Evolutionary conservation across 371 early-diverging fungal species (phyloP), one percentile per base, ranked within the genome.

Genomic region (Choanephora cucurbitarum): DNA sequence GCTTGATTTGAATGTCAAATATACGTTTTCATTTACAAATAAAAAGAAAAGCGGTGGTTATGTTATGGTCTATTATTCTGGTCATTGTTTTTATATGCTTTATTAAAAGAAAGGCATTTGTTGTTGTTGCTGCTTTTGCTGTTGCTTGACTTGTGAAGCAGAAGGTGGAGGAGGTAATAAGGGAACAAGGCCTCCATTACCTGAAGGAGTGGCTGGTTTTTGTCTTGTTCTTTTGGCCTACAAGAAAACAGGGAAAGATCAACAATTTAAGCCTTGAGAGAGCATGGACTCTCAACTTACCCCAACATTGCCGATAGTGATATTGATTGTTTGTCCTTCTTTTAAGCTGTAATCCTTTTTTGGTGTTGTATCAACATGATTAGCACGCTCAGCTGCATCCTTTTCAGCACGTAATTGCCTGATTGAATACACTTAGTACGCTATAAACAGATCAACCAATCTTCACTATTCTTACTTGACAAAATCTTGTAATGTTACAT

Each of bases 401-500:
- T 83, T 79, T 58, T 82, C 84, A 7, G 83, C 84, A 18, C 77
- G 73, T 18, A 87, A 52, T 56, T 86, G 86, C 53, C 89, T 88
- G 64, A 32, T 28, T 23, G 15, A 44, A 43, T n/a, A n/a, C n/a
- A n/a, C n/a, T n/a, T n/a, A n/a, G n/a, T n/a, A n/a, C n/a, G n/a
- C n/a, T n/a, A n/a, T n/a, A n/a, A n/a, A n/a, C n/a, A n/a, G n/a
- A n/a, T n/a, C n/a, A n/a, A n/a, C n/a, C n/a, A n/a, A n/a, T n/a
- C n/a, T n/a, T 50, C 22, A 8, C 22, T 19, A 15, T 14, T 43
- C 70, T 59, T 70, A 88, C 89, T 85, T 87, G 58, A 69, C 64
- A 64, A 83, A 89, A 69, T 94, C 95, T 71, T 94, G 94, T 9
- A 96, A 67, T 1, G 93, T 88, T 7, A 94, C 96, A 60, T 96